Percentiles rank a stretch among this genome's conserved stretches.
These are phyloP conservation scores for Fraxinus ornus DNA, from an alignment of 305 asterid genomes.

Conservation along the genomic window DNA sequence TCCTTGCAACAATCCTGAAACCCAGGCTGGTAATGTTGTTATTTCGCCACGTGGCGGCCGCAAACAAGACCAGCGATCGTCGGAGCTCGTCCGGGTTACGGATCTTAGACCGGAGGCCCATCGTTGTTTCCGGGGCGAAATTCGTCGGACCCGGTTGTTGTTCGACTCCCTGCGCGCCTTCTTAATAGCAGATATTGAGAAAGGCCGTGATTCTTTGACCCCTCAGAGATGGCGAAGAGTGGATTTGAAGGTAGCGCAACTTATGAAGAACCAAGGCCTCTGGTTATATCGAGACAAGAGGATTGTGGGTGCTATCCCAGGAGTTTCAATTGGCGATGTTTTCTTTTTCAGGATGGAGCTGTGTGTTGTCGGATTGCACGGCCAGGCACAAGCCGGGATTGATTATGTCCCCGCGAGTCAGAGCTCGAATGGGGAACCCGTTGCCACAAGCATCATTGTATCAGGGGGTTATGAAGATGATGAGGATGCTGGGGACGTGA, in stretches of 20 bases:
- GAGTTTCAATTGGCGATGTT: constrained; percentile 45
- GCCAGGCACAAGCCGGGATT: constrained; percentile 55
- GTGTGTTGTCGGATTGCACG: constrained; percentile 53
- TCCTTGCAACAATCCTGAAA: constrained; percentile 19
- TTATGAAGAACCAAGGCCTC: constrained; percentile 41
- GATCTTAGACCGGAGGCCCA: constrained; percentile 40
- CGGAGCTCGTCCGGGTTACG: constrained; percentile 48
- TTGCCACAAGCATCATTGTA: constrained; percentile 52
- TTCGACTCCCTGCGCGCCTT: constrained; percentile 40
- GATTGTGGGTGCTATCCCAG: constrained; percentile 51
- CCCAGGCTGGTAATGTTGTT: constrained; percentile 24
- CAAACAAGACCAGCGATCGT: constrained; percentile 41
- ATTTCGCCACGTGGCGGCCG: constrained; percentile 4
- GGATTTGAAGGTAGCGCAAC: constrained; percentile 42
- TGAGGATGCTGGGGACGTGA: constrained; percentile 50
- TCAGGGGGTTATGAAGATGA: constrained; percentile 61
- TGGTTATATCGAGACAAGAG: constrained; percentile 54
- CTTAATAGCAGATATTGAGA: constrained; percentile 29
- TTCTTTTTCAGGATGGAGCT: constrained; percentile 57
- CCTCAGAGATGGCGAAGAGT: constrained; percentile 36
- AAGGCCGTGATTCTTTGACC: neutral
- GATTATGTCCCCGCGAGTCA: constrained; percentile 45
- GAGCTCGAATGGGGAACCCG: constrained; percentile 54
- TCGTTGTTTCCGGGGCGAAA: constrained; percentile 36
- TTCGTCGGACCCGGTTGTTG: constrained; percentile 38